These are phyloP conservation scores for Punctularia strigosozonata DNA, from an alignment of 768 basidiomycete genomes.

Conservation along the genomic window DNA sequence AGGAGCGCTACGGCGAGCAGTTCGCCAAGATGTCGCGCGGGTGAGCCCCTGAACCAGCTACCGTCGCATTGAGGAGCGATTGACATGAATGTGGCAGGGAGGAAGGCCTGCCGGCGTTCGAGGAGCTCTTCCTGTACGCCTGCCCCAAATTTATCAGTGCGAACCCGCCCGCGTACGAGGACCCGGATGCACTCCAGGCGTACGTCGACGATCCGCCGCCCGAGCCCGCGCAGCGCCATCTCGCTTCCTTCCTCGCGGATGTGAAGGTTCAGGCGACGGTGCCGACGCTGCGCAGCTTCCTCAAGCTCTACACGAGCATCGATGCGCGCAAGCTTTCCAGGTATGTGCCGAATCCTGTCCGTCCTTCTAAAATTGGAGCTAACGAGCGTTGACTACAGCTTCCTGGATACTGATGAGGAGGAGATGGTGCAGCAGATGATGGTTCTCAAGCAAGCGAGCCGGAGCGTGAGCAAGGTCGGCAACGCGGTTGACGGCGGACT, in stretches of 20 bases:
- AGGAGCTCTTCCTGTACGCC: slow-evolving; percentile 89
- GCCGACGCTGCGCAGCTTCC: slow-evolving; percentile 79
- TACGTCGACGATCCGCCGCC: slow-evolving; percentile 24
- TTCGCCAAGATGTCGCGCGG: slow-evolving; percentile 75
- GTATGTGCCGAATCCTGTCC: too few relatives aligned
- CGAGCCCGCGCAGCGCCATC: slow-evolving; percentile 79
- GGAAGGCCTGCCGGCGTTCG: slow-evolving; percentile 69
- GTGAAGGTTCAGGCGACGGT: slow-evolving; percentile 66
- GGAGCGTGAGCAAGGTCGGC: slow-evolving; percentile 52
- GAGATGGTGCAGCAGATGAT: slow-evolving; percentile 94
- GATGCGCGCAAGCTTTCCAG: slow-evolving; percentile 85
- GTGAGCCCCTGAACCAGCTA: slow-evolving; percentile 30
- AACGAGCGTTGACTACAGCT: too few relatives aligned
- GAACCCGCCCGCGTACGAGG: slow-evolving; percentile 90
- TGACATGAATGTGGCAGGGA: slow-evolving; percentile 25
- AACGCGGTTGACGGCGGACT: slow-evolving; percentile 37
- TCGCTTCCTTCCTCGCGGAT: slow-evolving; percentile 74
- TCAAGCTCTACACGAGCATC: slow-evolving; percentile 92
- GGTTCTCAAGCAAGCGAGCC: slow-evolving; percentile 84
- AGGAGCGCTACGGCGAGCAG: slow-evolving; percentile 91
- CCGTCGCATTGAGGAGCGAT: background rate
- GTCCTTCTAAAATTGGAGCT: too few relatives aligned
- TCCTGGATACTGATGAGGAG: slow-evolving; percentile 88
- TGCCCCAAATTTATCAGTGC: slow-evolving; percentile 96
- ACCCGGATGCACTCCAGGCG: slow-evolving; percentile 44